Evolutionary conservation across 2,329 filamentous ascomycete genomes (phyloP).

Genomic region (Drechslera avenae): DNA sequence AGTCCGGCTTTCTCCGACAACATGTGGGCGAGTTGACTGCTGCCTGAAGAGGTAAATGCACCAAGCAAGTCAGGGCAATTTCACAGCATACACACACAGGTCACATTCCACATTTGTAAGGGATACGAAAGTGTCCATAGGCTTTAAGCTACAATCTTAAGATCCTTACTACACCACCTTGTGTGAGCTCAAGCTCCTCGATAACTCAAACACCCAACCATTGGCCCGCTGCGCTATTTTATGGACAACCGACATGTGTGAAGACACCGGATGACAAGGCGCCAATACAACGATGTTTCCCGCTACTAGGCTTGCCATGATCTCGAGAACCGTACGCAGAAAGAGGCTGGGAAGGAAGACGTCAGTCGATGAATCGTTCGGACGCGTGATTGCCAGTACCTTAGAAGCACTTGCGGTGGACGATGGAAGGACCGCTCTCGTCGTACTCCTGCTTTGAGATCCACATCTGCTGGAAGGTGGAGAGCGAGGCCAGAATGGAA

Average conservation of each 20-base stretch:
- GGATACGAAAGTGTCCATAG: constrained; percentile 43
- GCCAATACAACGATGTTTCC: constrained; percentile 43
- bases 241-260: constrained; percentile 45
- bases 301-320: constrained; percentile 47
- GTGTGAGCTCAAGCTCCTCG: constrained; percentile 43
- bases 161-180: constrained; percentile 40
- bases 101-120: constrained; percentile 16
- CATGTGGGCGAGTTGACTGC: no score
- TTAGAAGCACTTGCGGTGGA: constrained; percentile 99
- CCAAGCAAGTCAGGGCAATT: not conserved
- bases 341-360: constrained; percentile 39
- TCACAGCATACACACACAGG: not conserved
- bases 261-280: constrained; percentile 44
- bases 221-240: constrained; percentile 48
- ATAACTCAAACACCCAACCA: constrained; percentile 46
- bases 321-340: constrained; percentile 42
- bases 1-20: no score
- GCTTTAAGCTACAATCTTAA: constrained; percentile 50
- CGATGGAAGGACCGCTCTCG: constrained; percentile 98
- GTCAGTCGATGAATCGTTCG: constrained; percentile 26
- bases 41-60: not conserved
- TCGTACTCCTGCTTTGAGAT: constrained; percentile 99
- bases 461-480: constrained; percentile 99
- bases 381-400: constrained; percentile 53
- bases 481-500: constrained; percentile 98